A percentile compares a stretch with the other conserved stretches of the same genome.
phyloP scores from a whole-genome alignment of 2,329 filamentous ascomycete species.

The Aureobasidium sp. region DNA sequence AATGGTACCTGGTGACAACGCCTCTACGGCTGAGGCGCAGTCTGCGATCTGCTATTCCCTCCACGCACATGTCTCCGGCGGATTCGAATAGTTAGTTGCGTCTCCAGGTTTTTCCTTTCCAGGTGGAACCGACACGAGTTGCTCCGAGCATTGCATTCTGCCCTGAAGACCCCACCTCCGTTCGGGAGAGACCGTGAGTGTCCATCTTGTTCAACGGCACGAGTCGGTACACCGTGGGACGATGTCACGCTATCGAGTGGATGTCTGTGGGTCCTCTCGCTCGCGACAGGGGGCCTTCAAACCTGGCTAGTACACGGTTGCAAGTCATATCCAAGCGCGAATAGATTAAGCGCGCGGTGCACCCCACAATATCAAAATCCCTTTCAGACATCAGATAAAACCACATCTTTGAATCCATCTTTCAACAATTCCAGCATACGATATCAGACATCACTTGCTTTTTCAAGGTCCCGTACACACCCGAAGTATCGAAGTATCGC shows the following conservation, averaged over 20 bases:
- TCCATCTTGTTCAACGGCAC: neutral
- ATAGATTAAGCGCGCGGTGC: neutral
- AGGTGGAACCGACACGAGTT: neutral
- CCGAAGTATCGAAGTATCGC: slow-evolving; percentile 9
- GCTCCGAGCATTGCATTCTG: neutral
- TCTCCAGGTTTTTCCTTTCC: neutral
- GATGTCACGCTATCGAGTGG: neutral
- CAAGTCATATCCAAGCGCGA: neutral
- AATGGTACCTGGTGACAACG: neutral
- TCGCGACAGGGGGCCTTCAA: neutral
- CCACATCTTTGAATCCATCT: neutral
- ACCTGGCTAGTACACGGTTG: neutral
- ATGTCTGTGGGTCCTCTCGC: neutral
- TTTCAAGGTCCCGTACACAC: neutral
- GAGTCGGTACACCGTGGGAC: neutral
- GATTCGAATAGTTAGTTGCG: neutral
- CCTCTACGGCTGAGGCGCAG: slow-evolving; percentile 4
- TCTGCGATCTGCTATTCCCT: neutral
- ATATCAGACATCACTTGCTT: neutral
- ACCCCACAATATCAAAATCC: neutral
- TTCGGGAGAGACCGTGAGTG: neutral
- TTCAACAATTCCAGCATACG: neutral
- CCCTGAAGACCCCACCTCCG: neutral
- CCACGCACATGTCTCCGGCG: neutral
- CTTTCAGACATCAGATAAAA: neutral